Evolutionary conservation across 495 filamentous ascomycete genomes (phyloP), one percentile per base, ranked within the genome.

Genomic region (Penicillium canescens): DNA sequence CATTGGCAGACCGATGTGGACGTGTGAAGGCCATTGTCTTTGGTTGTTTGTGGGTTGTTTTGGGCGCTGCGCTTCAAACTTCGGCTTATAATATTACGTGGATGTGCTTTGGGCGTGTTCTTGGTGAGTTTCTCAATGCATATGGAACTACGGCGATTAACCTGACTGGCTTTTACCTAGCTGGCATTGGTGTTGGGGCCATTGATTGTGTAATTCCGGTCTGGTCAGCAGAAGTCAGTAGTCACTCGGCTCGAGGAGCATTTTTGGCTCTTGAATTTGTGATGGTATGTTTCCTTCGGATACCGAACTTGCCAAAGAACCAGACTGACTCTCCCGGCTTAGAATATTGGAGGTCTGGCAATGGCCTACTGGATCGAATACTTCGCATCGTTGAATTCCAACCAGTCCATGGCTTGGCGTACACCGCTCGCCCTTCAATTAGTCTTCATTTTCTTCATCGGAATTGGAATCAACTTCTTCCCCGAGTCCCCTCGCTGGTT

Each of bases 401-500:
- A 20, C 21, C 62, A 65, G 8, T 4, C 33, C 3, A 35, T 35
- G 33, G 33, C 33, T 35, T 81, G 78, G 79, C 66, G 79, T 37
- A 67, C 78, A 24, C 78, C 77, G 3, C 57, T 82, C 10, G 77
- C 75, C 6, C 74, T 82, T 39, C 79, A 82, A 54, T 73, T 79
- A 57, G 48, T 80, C 39, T 74, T 81, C 6, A 68, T 84, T 0
- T 59, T 83, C 7, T 50, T 78, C 16, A 72, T 85, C 13, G 63
- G 78, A 26, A 61, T 38, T 10, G 54, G 52, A n/a, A 57, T 78
- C 42, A 79, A 72, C 69, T 74, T 76, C 48, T 77, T 84, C 57
- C 80, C 81, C 4, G 79, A 83, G 59, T 82, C 79, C 2, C 80
- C 80, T 34, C 69, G 79, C 7, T 84, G 79, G 75, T 71, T 82